Percentiles rank a stretch among this genome's conserved stretches.
Evolutionary conservation across 129 eudicot species (phyloP).

Genomic region (Ambrosia artemisiifolia): DNA sequence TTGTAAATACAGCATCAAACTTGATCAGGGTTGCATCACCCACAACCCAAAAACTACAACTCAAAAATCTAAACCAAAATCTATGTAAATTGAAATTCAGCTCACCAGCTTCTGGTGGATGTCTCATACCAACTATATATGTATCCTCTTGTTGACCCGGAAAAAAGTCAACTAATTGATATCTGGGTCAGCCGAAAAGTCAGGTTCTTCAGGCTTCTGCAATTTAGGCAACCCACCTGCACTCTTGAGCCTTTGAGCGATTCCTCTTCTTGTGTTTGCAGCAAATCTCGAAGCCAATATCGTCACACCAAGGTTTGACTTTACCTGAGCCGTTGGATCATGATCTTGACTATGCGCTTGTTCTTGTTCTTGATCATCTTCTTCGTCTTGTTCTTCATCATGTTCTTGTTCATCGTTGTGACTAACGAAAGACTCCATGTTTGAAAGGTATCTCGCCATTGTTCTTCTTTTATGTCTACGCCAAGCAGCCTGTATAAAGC

Average conservation of each 20-base stretch:
- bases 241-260: conserved; percentile 65
- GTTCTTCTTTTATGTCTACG: conserved; percentile 66
- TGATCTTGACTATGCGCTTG: conserved; percentile 20
- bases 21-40: neutral
- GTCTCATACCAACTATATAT: neutral
- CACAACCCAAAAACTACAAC: conserved; percentile 9
- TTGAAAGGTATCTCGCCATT: conserved; percentile 57
- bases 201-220: conserved; percentile 98
- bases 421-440: conserved; percentile 63
- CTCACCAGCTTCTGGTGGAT: conserved; percentile 14
- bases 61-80: conserved; percentile 16
- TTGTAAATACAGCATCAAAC: too few species aligned
- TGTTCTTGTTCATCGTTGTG: conserved; percentile 36
- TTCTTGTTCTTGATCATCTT: conserved; percentile 37
- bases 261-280: conserved; percentile 81
- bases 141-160: conserved; percentile 11
- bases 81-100: conserved; percentile 13
- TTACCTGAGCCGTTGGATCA: conserved; percentile 32
- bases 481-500: conserved; percentile 99
- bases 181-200: conserved; percentile 70
- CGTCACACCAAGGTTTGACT: conserved; percentile 66
- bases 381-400: conserved; percentile 19
- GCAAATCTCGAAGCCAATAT: conserved; percentile 91
- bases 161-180: conserved; percentile 34
- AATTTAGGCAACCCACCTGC: conserved; percentile 52